A percentile compares a stretch with the other conserved stretches of the same genome.
phyloP scores from a whole-genome alignment of 1,139 yeast species.

The Magnusiomyces suaveolens region DNA sequence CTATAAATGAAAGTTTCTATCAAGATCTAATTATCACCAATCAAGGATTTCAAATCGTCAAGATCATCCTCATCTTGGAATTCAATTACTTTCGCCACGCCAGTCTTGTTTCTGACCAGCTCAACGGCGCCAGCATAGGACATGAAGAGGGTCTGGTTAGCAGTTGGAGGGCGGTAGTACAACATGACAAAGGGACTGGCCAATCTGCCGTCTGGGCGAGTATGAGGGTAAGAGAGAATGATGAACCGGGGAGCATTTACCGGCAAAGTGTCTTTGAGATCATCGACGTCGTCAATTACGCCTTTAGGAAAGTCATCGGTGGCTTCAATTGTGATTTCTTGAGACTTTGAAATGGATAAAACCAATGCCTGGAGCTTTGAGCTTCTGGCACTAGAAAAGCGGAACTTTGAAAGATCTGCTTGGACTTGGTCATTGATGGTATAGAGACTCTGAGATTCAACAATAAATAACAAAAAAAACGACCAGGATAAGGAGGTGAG shows the following conservation, averaged over 20 bases:
- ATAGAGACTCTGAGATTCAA: neutral
- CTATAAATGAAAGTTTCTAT: too few relatives aligned
- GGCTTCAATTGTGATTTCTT: conserved; percentile 20
- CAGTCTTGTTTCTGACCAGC: conserved; percentile 64
- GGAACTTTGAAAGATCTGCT: conserved; percentile 26
- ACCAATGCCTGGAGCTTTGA: conserved; percentile 52
- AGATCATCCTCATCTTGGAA: conserved; percentile 29
- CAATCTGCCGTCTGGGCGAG: conserved; percentile 59
- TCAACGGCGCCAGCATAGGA: conserved; percentile 86
- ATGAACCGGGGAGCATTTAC: conserved; percentile 73
- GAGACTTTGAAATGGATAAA: conserved; percentile 25
- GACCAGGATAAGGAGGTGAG: neutral
- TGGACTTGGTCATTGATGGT: neutral
- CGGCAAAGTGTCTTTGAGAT: conserved; percentile 65
- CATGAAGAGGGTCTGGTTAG: conserved; percentile 65
- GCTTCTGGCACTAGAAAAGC: conserved; percentile 62
- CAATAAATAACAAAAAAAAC: neutral
- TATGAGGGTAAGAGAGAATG: conserved; percentile 68
- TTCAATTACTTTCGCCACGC: conserved; percentile 42
- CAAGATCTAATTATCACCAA: conserved; percentile 4
- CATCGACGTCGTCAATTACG: conserved; percentile 36
- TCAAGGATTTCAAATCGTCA: conserved; percentile 22
- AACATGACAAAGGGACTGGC: conserved; percentile 65
- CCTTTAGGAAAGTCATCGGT: conserved; percentile 18
- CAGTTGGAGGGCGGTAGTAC: conserved; percentile 76